Base-by-base conservation (phyloP, 129 eudicot species). In the Pulicaria dysenterica region DNA sequence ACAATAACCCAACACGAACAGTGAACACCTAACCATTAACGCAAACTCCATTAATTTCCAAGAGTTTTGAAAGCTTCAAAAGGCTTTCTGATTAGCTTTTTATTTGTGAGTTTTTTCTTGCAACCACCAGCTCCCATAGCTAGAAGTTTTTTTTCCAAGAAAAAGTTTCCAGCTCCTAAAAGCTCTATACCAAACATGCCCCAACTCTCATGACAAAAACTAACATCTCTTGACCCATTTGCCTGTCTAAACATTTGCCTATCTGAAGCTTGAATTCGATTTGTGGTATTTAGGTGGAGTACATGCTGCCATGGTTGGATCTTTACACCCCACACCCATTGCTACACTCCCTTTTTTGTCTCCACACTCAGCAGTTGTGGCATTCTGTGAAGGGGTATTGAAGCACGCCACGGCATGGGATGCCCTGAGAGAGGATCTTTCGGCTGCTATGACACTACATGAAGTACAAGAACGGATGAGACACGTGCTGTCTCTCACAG, bases 241-340 rank as follows among this genome's bases (percentile, higher is more conserved):
- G 8, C 38, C 36, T 40, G 51, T 12, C 11, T 10, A 58, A 15
- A 58, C 3, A 36, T 8, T 2, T 44, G 15, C 2, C 12, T 15
- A 48, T 58, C 45, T 38, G 7, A 48, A 70, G 17, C 39, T 10
- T 56, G 37, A 57, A 39, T 75, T 58, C 3, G 19, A 65, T 4
- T 53, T 40, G 43, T 76, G 61, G 38, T 56, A 54, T 72, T 16
- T 72, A 90, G 98, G 98, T 7, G 98, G 98, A 82, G 98, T 94
- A 65, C 98, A 94, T 70, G 98, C 98, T 13, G 95, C 98, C n/a
- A 93, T 93, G 98, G 98, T 93, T 71, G 98, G 98, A 76, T 82
- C 98, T 3, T 73, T 94, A 67, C 95, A 94, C 80, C 97, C 98
- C 8, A 86, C 95, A 16, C 97, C 96, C 0, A 76, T 94, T 66